Conservation (phyloP, 495 filamentous ascomycete species). For the Aspergillus sclerotiicarbonarius region DNA sequence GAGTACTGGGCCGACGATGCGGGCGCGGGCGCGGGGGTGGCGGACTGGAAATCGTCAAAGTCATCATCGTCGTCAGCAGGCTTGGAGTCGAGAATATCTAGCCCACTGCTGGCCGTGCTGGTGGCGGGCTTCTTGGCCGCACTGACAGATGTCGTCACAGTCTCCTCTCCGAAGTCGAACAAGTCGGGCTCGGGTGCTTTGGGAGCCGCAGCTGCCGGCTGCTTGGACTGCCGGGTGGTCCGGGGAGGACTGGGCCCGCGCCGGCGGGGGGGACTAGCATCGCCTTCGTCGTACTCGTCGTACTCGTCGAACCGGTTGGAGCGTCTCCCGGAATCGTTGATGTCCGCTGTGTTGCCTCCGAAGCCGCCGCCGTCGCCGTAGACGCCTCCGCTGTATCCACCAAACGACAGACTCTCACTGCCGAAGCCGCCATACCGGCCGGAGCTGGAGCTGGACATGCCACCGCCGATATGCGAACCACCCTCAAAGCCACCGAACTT, state of each 20-base stretch:
- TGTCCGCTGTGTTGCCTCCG: constrained; percentile 65
- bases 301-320: constrained; percentile 92
- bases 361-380: constrained; percentile 94
- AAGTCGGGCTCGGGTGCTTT: constrained; percentile 86
- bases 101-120: constrained; percentile 38
- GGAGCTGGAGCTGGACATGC: constrained; percentile 38
- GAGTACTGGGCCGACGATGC: constrained; percentile 44
- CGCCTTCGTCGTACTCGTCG: constrained; percentile 88
- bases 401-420: constrained; percentile 69
- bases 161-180: constrained; percentile 76
- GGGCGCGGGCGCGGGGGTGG: constrained; percentile 57
- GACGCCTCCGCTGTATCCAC: constrained; percentile 81
- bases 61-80: constrained; percentile 86
- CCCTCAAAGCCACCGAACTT: constrained; percentile 96
- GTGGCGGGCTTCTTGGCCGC: constrained; percentile 47
- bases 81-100: constrained; percentile 54
- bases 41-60: constrained; percentile 98
- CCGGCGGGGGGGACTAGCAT: constrained; percentile 44
- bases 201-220: constrained; percentile 65
- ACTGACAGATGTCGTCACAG: constrained; percentile 46
- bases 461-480: constrained; percentile 58
- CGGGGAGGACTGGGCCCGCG: constrained; percentile 42
- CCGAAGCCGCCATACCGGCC: constrained; percentile 85
- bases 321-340: constrained; percentile 60
- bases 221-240: constrained; percentile 50